Evolutionary conservation across 78 protist genomes (phyloP).

Genomic region (Chrysochromulina parva): DNA sequence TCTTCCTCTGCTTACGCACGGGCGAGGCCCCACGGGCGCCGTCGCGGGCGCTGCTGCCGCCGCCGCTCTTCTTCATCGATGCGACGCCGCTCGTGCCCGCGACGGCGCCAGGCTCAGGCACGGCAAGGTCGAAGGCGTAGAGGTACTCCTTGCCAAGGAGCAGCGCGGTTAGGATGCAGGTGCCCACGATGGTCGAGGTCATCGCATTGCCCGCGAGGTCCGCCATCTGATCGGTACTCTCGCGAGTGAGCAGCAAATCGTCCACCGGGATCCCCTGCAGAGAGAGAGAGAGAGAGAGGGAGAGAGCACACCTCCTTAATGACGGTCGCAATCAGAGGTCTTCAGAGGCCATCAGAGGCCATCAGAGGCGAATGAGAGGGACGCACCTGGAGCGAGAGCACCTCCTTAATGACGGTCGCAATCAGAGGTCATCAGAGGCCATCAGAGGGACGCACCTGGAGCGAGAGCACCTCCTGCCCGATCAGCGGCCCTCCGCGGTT

Average conservation of each 20-base stretch:
- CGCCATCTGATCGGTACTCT: not conserved
- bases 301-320: too few relatives aligned
- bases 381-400: constrained; percentile 21
- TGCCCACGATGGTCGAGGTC: constrained; percentile 56
- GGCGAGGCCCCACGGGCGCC: too few relatives aligned
- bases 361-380: too few relatives aligned
- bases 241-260: constrained; percentile 39
- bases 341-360: too few relatives aligned
- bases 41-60: too few relatives aligned
- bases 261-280: constrained; percentile 31
- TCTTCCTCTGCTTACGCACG: too few relatives aligned
- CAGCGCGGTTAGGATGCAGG: constrained; percentile 38
- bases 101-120: not conserved
- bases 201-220: constrained; percentile 58
- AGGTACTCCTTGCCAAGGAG: not conserved
- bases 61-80: too few relatives aligned
- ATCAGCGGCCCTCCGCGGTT: constrained; percentile 49
- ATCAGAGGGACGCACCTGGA: not conserved
- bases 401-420: not conserved
- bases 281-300: too few relatives aligned
- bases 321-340: too few relatives aligned
- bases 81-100: not conserved
- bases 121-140: not conserved
- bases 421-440: too few relatives aligned
- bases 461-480: constrained; percentile 37